Evolutionary conservation across 2,329 filamentous ascomycete species (phyloP).

Genomic region (Chaetomium globosum): DNA sequence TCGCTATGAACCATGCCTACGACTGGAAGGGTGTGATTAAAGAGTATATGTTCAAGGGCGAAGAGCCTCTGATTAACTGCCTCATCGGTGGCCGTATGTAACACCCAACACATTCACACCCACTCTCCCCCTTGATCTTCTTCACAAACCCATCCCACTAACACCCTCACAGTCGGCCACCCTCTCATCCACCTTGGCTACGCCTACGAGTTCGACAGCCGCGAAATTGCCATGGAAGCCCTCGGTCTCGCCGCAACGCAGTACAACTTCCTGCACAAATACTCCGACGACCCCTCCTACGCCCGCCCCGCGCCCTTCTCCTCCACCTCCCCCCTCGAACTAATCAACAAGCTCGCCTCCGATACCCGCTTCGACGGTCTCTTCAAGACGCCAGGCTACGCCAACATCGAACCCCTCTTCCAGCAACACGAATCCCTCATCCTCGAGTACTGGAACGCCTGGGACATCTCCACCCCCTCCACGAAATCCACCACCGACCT

Average conservation of each 20-base stretch:
- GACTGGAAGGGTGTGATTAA: constrained; percentile 79
- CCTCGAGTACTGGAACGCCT: constrained; percentile 89
- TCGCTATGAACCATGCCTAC: constrained; percentile 73
- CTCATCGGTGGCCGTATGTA: constrained; percentile 74
- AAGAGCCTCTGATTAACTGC: constrained; percentile 78
- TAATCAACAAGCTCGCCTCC: constrained; percentile 68
- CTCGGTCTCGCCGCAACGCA: constrained; percentile 66
- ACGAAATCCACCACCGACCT: constrained; percentile 52
- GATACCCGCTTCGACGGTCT: constrained; percentile 72
- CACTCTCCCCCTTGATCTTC: neutral
- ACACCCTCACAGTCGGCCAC: constrained; percentile 69
- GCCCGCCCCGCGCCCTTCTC: constrained; percentile 64
- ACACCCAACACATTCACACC: constrained; percentile 42
- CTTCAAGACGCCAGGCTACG: constrained; percentile 59
- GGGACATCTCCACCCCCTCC: constrained; percentile 58
- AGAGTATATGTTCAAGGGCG: constrained; percentile 73
- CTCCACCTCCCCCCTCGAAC: constrained; percentile 65
- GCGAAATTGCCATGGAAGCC: constrained; percentile 86
- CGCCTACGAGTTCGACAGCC: constrained; percentile 83
- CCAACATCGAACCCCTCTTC: constrained; percentile 71
- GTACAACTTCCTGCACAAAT: constrained; percentile 64
- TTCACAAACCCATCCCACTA: constrained; percentile 32
- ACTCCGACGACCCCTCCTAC: constrained; percentile 73
- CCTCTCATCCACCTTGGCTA: constrained; percentile 95
- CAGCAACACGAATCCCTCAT: constrained; percentile 68